Percentiles rank a stretch among this genome's conserved stretches.
Evolutionary conservation across 495 filamentous ascomycete genomes (phyloP).

Genomic region (Daldinia concentrica): DNA sequence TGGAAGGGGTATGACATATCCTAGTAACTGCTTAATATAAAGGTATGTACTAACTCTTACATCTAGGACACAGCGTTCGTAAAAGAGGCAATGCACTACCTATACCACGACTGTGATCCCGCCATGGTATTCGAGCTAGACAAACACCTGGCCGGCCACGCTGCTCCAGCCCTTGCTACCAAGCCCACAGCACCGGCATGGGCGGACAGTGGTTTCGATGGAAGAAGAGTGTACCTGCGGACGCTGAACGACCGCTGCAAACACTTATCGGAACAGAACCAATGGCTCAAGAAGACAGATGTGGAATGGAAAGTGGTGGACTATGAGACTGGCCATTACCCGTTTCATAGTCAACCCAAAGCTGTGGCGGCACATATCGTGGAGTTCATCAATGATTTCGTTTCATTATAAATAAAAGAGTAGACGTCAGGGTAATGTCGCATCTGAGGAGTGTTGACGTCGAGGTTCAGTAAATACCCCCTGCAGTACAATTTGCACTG

Average conservation of each 20-base stretch:
- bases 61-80: neutral
- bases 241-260: neutral
- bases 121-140: neutral
- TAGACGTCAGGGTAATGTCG: too few relatives aligned
- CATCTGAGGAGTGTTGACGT: too few relatives aligned
- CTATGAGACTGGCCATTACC: constrained; percentile 11
- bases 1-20: neutral
- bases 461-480: too few relatives aligned
- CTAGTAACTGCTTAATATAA: neutral
- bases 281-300: neutral
- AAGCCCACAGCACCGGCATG: constrained; percentile 10
- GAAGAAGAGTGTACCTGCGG: neutral
- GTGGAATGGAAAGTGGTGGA: constrained; percentile 13
- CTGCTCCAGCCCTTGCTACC: neutral
- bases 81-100: constrained; percentile 4
- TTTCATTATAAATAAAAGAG: neutral
- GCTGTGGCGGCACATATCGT: neutral
- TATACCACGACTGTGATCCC: constrained; percentile 13
- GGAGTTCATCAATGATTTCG: neutral
- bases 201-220: constrained; percentile 10
- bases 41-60: neutral
- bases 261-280: neutral
- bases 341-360: constrained; percentile 15
- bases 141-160: neutral
- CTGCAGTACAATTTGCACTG: too few relatives aligned